Percentiles rank a stretch among this genome's conserved stretches.
Conservation (phyloP, 2,329 filamentous ascomycete species). For the Cladosporium halotolerans region DNA sequence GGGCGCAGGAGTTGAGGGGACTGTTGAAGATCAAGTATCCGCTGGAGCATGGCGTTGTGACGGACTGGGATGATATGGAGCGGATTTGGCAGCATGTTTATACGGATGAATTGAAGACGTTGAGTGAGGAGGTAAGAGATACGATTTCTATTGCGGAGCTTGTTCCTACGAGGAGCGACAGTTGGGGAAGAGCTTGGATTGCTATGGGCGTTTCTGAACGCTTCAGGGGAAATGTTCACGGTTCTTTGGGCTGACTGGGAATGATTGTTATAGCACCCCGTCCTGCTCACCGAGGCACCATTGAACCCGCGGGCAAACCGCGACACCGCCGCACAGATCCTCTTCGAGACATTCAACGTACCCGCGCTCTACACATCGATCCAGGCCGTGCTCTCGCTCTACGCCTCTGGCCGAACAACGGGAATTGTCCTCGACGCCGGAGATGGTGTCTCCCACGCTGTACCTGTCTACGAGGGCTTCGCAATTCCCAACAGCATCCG, state of each 20-base stretch:
- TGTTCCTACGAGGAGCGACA: neutral
- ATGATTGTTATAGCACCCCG: constrained; percentile 62
- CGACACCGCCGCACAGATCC: constrained; percentile 91
- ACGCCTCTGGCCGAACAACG: constrained; percentile 91
- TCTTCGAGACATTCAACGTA: constrained; percentile 98
- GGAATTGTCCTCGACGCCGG: constrained; percentile 93
- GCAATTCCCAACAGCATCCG: constrained; percentile 93
- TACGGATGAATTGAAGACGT: constrained; percentile 87
- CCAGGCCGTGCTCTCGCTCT: constrained; percentile 91
- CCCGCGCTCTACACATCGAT: constrained; percentile 95
- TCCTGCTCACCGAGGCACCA: constrained; percentile 90
- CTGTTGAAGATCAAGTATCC: constrained; percentile 94
- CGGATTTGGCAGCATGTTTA: constrained; percentile 99
- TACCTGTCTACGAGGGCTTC: constrained; percentile 96
- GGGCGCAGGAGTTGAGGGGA: constrained; percentile 83
- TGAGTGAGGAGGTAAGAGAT: constrained; percentile 78
- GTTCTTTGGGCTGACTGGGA: constrained; percentile 10
- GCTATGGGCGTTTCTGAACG: neutral
- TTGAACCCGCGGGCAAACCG: constrained; percentile 93
- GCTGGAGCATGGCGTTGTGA: constrained; percentile 94
- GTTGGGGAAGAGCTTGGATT: neutral
- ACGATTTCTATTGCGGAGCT: neutral
- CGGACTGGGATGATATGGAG: constrained; percentile 99
- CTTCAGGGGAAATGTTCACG: neutral
- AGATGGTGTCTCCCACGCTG: constrained; percentile 93